A percentile compares a stretch with the other conserved stretches of the same genome.
These are phyloP conservation scores for Xylariaceae sp. DNA, from an alignment of 2,329 filamentous ascomycete species.

Conservation along the genomic window DNA sequence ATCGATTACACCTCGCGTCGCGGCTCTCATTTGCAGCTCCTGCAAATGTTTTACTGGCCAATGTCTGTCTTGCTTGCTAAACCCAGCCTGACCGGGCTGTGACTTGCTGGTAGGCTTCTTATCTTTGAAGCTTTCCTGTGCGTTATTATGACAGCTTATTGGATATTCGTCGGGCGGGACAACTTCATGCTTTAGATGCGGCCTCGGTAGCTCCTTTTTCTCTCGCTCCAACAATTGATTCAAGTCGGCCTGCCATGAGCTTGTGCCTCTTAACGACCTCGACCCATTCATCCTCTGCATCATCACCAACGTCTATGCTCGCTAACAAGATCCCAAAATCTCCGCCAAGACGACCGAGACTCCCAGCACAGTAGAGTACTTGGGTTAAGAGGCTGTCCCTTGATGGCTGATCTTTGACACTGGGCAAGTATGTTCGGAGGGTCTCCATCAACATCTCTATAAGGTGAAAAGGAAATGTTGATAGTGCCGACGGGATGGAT, in stretches of 20 bases:
- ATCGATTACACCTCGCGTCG: no score
- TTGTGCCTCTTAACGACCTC: constrained; percentile 86
- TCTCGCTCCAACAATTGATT: constrained; percentile 60
- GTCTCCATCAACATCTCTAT: constrained; percentile 77
- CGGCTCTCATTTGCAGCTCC: no score
- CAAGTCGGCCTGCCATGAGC: constrained; percentile 73
- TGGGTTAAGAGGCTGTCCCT: constrained; percentile 88
- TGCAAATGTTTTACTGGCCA: no score
- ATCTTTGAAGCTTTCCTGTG: no score
- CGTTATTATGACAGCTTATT: no score
- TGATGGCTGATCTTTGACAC: constrained; percentile 72
- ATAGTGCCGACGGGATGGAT: constrained; percentile 68
- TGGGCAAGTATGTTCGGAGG: constrained; percentile 71
- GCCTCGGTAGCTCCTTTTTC: constrained; percentile 25
- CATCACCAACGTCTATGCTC: constrained; percentile 41
- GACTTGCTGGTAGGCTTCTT: no score
- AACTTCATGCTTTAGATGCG: constrained; percentile 3
- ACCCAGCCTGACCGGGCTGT: no score
- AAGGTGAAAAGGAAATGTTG: constrained; percentile 81
- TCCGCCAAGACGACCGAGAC: constrained; percentile 80
- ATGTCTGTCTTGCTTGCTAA: no score
- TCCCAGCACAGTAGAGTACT: constrained; percentile 88
- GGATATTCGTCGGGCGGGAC: no score
- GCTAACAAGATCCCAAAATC: constrained; percentile 91
- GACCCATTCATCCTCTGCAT: constrained; percentile 69